Conservation (phyloP, 208 protist species). For the Crithidia expoeki region DNA sequence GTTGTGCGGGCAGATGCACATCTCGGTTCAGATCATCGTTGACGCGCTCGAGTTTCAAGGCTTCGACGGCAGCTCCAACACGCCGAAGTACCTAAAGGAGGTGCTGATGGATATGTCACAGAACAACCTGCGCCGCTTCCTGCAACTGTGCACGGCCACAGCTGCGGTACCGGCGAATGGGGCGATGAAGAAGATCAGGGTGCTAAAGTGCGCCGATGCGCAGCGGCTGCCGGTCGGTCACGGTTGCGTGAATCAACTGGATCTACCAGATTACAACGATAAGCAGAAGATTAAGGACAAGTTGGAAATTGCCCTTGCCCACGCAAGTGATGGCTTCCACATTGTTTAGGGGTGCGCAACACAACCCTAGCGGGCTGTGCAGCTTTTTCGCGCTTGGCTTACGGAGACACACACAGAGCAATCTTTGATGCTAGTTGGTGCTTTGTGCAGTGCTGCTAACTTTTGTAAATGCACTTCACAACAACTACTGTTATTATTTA, state of each 20-base stretch:
- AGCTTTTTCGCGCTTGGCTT: no score
- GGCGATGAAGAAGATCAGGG: constrained; percentile 61
- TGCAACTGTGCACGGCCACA: constrained; percentile 68
- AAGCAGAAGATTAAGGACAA: constrained; percentile 51
- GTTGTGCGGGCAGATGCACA: constrained; percentile 64
- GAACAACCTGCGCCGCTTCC: constrained; percentile 73
- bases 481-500: background rate
- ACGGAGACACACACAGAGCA: no score
- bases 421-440: background rate
- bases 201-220: constrained; percentile 44
- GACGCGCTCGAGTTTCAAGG: constrained; percentile 64
- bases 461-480: background rate
- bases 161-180: constrained; percentile 41
- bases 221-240: constrained; percentile 65
- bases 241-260: constrained; percentile 69
- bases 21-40: constrained; percentile 50
- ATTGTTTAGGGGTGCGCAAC: constrained; percentile 38
- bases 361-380: no score
- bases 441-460: background rate
- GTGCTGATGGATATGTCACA: constrained; percentile 57
- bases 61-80: constrained; percentile 51
- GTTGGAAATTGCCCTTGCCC: constrained; percentile 53
- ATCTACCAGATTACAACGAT: constrained; percentile 70
- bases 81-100: constrained; percentile 55
- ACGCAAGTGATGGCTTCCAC: constrained; percentile 75